These are phyloP conservation scores for Quercus tomentella DNA, from an alignment of 331 rosid genomes.

Conservation along the genomic window DNA sequence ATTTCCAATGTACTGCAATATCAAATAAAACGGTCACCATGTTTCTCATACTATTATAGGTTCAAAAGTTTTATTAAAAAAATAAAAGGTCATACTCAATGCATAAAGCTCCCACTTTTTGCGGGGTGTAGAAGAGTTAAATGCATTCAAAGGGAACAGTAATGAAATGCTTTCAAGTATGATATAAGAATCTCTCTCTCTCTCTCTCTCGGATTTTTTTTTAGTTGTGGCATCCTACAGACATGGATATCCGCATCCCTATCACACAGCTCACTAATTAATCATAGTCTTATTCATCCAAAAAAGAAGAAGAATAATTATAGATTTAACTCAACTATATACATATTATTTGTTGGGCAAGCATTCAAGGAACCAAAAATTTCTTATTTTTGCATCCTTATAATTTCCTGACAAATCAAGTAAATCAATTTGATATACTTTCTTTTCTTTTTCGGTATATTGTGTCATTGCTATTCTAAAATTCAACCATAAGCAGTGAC, in stretches of 20 bases:
- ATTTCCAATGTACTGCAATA: conserved; percentile 87
- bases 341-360: not conserved
- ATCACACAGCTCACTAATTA: not conserved
- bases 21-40: conserved; percentile 26
- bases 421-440: not conserved
- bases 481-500: not conserved
- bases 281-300: not conserved
- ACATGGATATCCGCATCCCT: not conserved
- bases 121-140: not conserved
- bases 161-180: not conserved
- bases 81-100: no score
- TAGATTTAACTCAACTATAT: not conserved
- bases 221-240: not conserved
- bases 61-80: not conserved
- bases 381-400: not conserved
- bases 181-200: not conserved
- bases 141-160: conserved; percentile 2
- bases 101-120: no score
- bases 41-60: conserved; percentile 11
- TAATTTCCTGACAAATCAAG: not conserved
- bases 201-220: not conserved
- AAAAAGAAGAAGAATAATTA: not conserved
- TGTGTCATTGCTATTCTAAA: not conserved
- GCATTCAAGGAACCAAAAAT: not conserved
- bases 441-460: not conserved